These are phyloP conservation scores for Brassica cretica DNA, from an alignment of 345 rosid genomes.

Conservation along the genomic window DNA sequence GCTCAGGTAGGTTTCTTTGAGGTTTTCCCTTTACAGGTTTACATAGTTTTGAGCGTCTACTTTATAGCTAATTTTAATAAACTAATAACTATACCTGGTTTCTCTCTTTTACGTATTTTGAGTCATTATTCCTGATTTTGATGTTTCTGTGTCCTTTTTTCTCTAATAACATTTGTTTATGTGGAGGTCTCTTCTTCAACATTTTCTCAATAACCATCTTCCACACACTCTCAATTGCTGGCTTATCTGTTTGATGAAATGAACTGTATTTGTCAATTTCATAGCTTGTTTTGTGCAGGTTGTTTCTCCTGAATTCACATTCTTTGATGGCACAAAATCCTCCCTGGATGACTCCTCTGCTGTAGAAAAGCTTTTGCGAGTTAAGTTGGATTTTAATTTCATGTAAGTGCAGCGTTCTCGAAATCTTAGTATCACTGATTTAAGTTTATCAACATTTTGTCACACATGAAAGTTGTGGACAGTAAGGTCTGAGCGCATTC, in stretches of 20 bases:
- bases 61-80: neutral
- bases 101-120: conserved; percentile 5
- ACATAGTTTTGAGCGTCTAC: neutral
- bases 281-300: conserved; percentile 52
- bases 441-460: conserved; percentile 15
- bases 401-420: conserved; percentile 58
- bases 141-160: conserved; percentile 17
- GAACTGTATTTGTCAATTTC: conserved; percentile 16
- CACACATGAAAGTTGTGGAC: conserved; percentile 10
- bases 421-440: neutral
- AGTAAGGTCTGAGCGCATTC: conserved; percentile 15
- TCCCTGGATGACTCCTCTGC: conserved; percentile 72
- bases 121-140: neutral
- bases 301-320: conserved; percentile 92
- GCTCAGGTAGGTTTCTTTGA: conserved; percentile 61
- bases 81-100: conserved; percentile 13
- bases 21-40: conserved; percentile 1
- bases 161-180: conserved; percentile 8
- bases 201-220: neutral
- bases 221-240: neutral
- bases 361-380: conserved; percentile 93
- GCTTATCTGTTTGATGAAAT: conserved; percentile 11
- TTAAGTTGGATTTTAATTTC: conserved; percentile 90
- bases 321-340: conserved; percentile 93
- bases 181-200: conserved; percentile 4